Evolutionary conservation across 371 early-diverging fungal species (phyloP), one percentile per base, ranked within the genome.

Genomic region (Apophysomyces sp.): DNA sequence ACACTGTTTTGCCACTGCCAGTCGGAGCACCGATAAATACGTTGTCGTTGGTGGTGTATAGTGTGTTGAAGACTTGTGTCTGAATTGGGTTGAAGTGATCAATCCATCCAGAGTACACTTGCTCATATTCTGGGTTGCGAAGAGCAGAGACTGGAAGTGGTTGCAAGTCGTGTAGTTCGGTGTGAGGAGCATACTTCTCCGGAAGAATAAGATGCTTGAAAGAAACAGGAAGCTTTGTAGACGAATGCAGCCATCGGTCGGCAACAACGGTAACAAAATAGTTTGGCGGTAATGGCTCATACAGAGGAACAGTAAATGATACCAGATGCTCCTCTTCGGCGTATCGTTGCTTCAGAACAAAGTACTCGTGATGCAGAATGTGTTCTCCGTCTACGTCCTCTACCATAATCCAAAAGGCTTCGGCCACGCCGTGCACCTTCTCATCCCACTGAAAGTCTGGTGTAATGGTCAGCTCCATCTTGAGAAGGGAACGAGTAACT

Each of bases 1-100:
- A 91, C 21, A 97, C 86, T 3, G 99, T 98, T 84, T 99, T 99
- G 41, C 99, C 99, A 41, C 91, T 85, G 16, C 99, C 99, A 13
- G 98, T 90, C 18, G 99, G 95, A 1, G 99, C 98, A 49, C 94
- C 97, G 52, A 99, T 80, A 55, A 99, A 90, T 4, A 91, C 86
- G 68, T 96, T 99, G 31, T 95, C 94, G 63, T 97, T 94, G 7
- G 89, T 83, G 8, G 87, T 85, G 77, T 97, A 99, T 34, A 98
- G 80, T 1, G 95, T 74, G 67, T 97, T 87, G 82, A 97, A 98
- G 2, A 93, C 91, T 72, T 95, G 94, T 0, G 99, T 97, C 82
- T 99, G 99, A 40, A 99, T 92, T 11, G 96, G 92, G 75, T 99
- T 99, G 81, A 99, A 99, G 57, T 84, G 79, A 37, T 77, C 76